Percentiles rank a stretch among this genome's conserved stretches.
These are phyloP conservation scores for Lagenaria siceraria DNA, from an alignment of 306 rosid species.

Conservation along the genomic window DNA sequence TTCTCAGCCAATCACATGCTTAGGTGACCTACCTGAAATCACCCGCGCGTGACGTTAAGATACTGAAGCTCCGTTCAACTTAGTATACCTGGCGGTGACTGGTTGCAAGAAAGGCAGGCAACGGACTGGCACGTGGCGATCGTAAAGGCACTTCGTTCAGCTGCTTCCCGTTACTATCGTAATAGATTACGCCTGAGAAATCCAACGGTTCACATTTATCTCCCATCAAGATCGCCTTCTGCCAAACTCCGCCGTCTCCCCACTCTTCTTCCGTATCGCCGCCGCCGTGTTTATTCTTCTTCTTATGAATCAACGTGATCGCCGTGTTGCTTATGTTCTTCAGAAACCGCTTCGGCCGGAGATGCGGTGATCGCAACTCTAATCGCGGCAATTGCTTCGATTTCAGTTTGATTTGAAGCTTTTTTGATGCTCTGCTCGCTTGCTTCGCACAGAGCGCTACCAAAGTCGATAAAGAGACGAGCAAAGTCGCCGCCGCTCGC, in stretches of 20 bases:
- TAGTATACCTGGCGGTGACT: neutral
- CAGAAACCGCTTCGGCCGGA: conserved; percentile 48
- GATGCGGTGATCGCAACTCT: conserved; percentile 18
- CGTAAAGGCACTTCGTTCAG: conserved; percentile 30
- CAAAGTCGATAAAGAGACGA: conserved; percentile 26
- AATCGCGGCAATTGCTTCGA: neutral
- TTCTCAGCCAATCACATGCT: neutral
- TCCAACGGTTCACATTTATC: conserved; percentile 79
- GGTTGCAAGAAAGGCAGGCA: conserved; percentile 50
- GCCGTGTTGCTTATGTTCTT: conserved; percentile 56
- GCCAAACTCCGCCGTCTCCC: conserved; percentile 97
- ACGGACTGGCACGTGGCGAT: conserved; percentile 82
- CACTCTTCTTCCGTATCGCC: conserved; percentile 7
- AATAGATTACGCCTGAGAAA: conserved; percentile 74
- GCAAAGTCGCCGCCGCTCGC: conserved; percentile 8
- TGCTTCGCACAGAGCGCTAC: conserved; percentile 25
- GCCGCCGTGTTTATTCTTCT: conserved; percentile 18
- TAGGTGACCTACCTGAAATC: neutral
- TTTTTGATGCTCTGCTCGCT: conserved; percentile 13
- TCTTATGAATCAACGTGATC: conserved; percentile 22
- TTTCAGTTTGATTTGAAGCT: conserved; percentile 1
- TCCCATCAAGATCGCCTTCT: conserved; percentile 77
- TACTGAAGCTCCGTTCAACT: neutral
- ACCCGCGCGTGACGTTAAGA: neutral
- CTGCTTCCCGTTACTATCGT: conserved; percentile 52